A percentile compares a stretch with the other conserved stretches of the same genome.
Evolutionary conservation across 2,329 filamentous ascomycete species (phyloP).

Genomic region (Alternaria infectoria): DNA sequence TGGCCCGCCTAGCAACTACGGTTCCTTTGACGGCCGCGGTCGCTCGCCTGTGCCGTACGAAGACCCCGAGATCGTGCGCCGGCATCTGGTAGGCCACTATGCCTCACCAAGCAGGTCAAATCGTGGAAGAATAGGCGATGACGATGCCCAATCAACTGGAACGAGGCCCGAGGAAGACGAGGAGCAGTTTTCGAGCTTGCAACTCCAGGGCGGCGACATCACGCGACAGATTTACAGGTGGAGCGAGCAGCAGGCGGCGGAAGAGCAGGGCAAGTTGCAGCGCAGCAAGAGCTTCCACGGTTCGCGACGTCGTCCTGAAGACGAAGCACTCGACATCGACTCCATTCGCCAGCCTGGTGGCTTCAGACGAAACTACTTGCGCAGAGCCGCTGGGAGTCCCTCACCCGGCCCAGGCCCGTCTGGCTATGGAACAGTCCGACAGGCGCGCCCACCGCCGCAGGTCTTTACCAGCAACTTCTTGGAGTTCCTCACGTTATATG

Average conservation of each 20-base stretch:
- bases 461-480: conserved; percentile 87
- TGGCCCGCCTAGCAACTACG: conserved; percentile 74
- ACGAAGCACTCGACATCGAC: conserved; percentile 82
- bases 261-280: conserved; percentile 66
- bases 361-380: conserved; percentile 87
- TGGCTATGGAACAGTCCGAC: conserved; percentile 47
- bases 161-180: conserved; percentile 55
- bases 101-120: conserved; percentile 46
- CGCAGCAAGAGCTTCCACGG: conserved; percentile 89
- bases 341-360: conserved; percentile 93
- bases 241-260: conserved; percentile 84
- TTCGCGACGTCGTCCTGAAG: conserved; percentile 77
- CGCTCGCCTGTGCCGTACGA: conserved; percentile 71
- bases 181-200: conserved; percentile 91
- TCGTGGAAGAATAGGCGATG: conserved; percentile 31
- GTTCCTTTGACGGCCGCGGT: conserved; percentile 77
- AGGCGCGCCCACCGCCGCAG: conserved; percentile 31
- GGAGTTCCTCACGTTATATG: conserved; percentile 93
- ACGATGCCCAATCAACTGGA: conserved; percentile 32
- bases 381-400: conserved; percentile 73
- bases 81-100: conserved; percentile 73
- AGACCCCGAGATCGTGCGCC: conserved; percentile 87
- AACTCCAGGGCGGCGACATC: conserved; percentile 91
- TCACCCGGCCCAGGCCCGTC: conserved; percentile 54
- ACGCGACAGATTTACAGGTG: conserved; percentile 96